Base-by-base conservation (phyloP, 192 early-diverging fungal species). In the Coemansia sp. region DNA sequence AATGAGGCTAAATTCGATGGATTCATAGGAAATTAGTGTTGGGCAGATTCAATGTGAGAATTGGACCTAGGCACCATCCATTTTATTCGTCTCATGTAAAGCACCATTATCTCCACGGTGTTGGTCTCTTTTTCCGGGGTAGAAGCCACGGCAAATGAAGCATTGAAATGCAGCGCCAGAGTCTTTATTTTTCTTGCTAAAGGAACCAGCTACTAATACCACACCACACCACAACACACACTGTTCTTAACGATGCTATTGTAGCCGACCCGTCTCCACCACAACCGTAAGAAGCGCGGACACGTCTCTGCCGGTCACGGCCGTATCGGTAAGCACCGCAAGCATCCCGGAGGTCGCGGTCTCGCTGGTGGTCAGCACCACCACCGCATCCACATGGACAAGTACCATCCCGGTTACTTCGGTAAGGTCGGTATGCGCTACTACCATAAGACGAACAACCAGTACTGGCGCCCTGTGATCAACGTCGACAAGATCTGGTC, bases 351-450 rank as follows among this genome's bases (percentile, higher is more conserved):
- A 82, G 95, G 95, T 89, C 90, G 97, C 83, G 97, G 97, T 99
- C 85, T 97, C 75, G 97, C 97, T 83, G 95, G 97, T 92, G 97
- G 97, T 88, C 89, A 91, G 83, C 95, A 97, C 85, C 97, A 99
- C 84, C 94, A 99, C 88, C 89, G 95, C 73, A 97, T 97, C 84
- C 95, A 97, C 88, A 94, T 99, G 91, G 97, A 99, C 86, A 99
- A 94, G 90, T 97, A 94, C 91, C 97, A 99, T 87, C 97, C 97
- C 68, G 97, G 97, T 82, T 99, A 99, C 93, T 99, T 96, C 74
- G 97, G 97, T 85, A 97, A 99, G 87, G 95, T 99, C 84, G 97
- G 97, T 94, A 97, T 97, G 97, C 92, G 97, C 72, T 87, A 93
- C 84, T 97, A 94, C 93, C 95, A 97, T 89, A 84, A 89, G 89